Conservation (phyloP, 164 flowering plant species). For the Magnolia sinica region DNA sequence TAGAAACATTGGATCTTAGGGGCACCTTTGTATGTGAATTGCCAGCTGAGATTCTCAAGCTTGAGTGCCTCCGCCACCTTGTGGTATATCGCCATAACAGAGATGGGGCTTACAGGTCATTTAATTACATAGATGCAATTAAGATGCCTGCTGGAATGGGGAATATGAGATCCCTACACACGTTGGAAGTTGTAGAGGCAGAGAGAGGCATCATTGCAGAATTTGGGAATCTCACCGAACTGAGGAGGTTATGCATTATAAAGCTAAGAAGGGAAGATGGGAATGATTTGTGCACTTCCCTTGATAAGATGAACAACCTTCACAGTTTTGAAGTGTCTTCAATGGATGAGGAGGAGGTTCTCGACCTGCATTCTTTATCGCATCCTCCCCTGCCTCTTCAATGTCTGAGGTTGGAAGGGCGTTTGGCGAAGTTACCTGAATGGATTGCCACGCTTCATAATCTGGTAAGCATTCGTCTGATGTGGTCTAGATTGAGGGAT, state of each 20-base stretch:
- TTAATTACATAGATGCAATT: neutral
- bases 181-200: constrained; percentile 31
- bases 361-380: constrained; percentile 22
- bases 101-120: neutral
- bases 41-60: neutral
- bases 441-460: neutral
- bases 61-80: neutral
- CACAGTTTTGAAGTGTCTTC: constrained; percentile 19
- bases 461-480: no score
- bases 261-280: constrained; percentile 20
- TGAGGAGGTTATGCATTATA: constrained; percentile 31
- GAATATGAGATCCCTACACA: constrained; percentile 23
- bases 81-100: neutral
- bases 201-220: constrained; percentile 14
- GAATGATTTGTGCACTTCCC: constrained; percentile 25
- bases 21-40: neutral
- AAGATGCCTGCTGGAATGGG: constrained; percentile 30
- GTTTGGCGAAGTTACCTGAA: neutral
- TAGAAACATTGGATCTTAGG: neutral
- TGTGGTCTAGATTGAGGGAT: no score
- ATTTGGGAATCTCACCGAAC: constrained; percentile 27
- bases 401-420: neutral
- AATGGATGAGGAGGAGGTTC: constrained; percentile 16
- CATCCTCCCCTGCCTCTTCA: neutral
- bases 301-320: constrained; percentile 32